Percentiles rank a stretch among this genome's conserved stretches.
Conservation (phyloP, 768 basidiomycete species). For the Kwoniella sp. region DNA sequence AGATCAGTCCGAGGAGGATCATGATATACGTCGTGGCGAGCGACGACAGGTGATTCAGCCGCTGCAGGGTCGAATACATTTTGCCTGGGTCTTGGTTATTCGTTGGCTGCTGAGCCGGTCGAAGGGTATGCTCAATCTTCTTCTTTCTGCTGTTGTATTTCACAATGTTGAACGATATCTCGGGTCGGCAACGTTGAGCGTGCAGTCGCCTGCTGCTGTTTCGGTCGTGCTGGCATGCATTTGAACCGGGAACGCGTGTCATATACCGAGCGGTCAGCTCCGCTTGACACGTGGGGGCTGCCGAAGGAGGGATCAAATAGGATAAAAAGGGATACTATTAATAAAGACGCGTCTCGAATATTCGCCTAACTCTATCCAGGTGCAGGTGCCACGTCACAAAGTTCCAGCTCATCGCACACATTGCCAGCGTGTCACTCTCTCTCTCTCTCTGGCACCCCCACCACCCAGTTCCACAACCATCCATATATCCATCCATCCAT, state of each 20-base stretch:
- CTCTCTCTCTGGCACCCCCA: not conserved
- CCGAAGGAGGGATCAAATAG: conserved; percentile 8
- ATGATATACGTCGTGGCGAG: conserved; percentile 49
- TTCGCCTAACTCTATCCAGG: conserved; percentile 18
- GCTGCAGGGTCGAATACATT: conserved; percentile 48
- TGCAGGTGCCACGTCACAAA: conserved; percentile 9
- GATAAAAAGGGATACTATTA: conserved; percentile 12
- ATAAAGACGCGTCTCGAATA: conserved; percentile 26
- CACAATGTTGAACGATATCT: too few species aligned
- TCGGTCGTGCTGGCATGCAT: too few species aligned
- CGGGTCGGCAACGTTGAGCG: not conserved
- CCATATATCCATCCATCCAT: not conserved
- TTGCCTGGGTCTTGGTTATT: not conserved
- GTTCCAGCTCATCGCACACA: conserved; percentile 14
- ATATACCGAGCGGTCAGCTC: not conserved
- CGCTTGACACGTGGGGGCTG: not conserved
- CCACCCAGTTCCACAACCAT: conserved; percentile 11
- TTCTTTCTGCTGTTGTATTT: not conserved
- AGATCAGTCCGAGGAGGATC: conserved; percentile 47
- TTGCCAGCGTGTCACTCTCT: conserved; percentile 17
- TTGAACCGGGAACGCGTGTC: too few species aligned
- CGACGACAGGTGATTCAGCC: conserved; percentile 46
- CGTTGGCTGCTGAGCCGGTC: not conserved
- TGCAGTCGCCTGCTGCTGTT: too few species aligned
- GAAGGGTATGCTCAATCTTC: not conserved